phyloP scores from a whole-genome alignment of 371 early-diverging fungal species.

The Blastocladiella emersonii region DNA sequence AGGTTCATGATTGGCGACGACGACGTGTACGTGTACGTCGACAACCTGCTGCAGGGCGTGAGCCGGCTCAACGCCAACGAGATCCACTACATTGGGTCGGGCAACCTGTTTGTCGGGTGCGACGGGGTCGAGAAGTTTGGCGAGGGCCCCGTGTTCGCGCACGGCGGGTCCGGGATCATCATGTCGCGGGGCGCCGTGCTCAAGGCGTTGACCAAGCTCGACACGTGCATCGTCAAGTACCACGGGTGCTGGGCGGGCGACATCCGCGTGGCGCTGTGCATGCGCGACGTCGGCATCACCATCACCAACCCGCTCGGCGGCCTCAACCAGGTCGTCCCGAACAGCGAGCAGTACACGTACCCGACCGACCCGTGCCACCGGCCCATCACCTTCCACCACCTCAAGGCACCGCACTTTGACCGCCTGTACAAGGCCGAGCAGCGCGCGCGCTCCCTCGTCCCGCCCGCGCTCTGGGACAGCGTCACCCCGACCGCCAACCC shows the following conservation, averaged over 20 bases:
- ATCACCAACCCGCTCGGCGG: slow-evolving; percentile 2
- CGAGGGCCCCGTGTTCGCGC: slow-evolving; percentile 6
- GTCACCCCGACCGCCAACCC: neutral
- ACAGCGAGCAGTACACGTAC: neutral
- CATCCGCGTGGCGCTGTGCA: slow-evolving; percentile 28
- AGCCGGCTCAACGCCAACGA: too few species aligned
- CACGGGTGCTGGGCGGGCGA: slow-evolving; percentile 34
- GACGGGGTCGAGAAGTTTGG: neutral
- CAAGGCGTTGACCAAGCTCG: slow-evolving; percentile 13
- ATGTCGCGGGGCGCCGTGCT: slow-evolving; percentile 23
- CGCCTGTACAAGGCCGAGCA: neutral
- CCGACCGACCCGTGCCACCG: neutral
- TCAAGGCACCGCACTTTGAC: neutral
- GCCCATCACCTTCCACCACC: slow-evolving; percentile 8
- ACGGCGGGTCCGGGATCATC: slow-evolving; percentile 31
- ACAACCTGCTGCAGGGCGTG: slow-evolving; percentile 3
- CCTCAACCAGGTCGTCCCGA: neutral
- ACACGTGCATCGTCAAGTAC: slow-evolving; percentile 25
- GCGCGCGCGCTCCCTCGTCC: neutral
- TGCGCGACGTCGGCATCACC: slow-evolving; percentile 27
- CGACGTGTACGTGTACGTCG: slow-evolving; percentile 13
- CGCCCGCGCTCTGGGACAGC: neutral
- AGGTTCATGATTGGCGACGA: slow-evolving; percentile 9
- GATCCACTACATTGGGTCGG: neutral
- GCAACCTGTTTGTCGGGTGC: neutral